Base-by-base conservation (phyloP, 2,329 filamentous ascomycete species). In the Tolypocladium ovalisporum region DNA sequence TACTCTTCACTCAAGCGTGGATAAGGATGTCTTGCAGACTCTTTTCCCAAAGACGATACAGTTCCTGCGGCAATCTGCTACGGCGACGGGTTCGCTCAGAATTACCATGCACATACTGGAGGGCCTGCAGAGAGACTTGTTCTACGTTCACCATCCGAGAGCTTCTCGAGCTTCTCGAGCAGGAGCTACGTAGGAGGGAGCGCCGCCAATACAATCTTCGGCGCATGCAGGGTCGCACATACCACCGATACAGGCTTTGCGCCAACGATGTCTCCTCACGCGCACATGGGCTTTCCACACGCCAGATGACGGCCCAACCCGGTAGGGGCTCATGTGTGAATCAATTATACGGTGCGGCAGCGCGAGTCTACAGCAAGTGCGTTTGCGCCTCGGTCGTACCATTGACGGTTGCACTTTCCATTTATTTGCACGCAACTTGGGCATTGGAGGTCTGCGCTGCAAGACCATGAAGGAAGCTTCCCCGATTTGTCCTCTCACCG, bases 41-140 rank as follows among this genome's bases (percentile, higher is more conserved):
- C 79, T 96, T 0, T 84, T 95, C 58, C 68, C 76, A 42, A 85
- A 83, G 60, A 97, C 93, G 0, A 90, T 96, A 61, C 71, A 73
- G 2, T 93, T 97, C 69, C 79, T 97, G 55, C 74, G 80, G 52
- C 77, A 87, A 58, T 85, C 89, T 35, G 79, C 84, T 36, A 82
- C 86, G 9, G 87, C 88, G 32, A 89, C 89, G 0, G 90, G 90
- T 53, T 87, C 89, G 9, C 80, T 97, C 8, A 73, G 75, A 53
- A 82, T 83, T 53, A 91, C 97, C 69, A 82, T 87, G 67, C 80
- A 82, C 55, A 94, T 97, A 58, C 78, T 97, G 17, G 75, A 81
- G 59, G 78, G 76, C 8, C 66, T 84, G 4, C 72, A 80, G 54
- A 67, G 73, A n/a, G 72, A 77, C 36, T 69, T 82, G n/a, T 75